These are phyloP conservation scores for Lojkania enalia DNA, from an alignment of 2,329 filamentous ascomycete species.

Conservation along the genomic window DNA sequence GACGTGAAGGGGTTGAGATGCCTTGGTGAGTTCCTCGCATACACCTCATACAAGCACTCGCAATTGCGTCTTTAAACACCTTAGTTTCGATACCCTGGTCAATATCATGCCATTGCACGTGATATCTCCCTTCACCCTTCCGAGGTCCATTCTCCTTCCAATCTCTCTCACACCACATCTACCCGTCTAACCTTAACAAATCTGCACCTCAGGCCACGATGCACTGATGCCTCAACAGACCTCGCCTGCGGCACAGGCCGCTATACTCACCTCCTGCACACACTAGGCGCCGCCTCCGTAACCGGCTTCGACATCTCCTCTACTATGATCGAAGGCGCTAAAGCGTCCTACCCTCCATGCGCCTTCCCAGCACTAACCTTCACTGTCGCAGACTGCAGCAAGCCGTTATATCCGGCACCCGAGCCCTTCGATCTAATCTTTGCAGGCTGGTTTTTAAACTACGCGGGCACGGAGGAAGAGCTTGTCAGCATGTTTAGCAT, in stretches of 20 bases:
- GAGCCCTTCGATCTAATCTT: constrained; percentile 30
- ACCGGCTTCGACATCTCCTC: constrained; percentile 34
- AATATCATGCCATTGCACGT: too few species aligned
- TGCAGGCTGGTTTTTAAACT: constrained; percentile 39
- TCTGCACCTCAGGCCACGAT: too few species aligned
- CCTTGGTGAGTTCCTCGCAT: constrained; percentile 25
- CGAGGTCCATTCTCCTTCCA: too few species aligned
- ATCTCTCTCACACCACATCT: too few species aligned
- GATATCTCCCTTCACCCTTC: background rate
- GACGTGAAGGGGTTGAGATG: constrained; percentile 25
- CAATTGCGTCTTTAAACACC: too few species aligned
- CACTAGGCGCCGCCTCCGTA: constrained; percentile 25
- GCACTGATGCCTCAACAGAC: constrained; percentile 26
- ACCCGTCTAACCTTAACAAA: too few species aligned
- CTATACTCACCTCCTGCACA: constrained; percentile 27
- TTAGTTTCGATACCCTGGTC: too few species aligned
- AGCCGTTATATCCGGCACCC: constrained; percentile 6
- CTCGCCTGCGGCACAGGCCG: constrained; percentile 36
- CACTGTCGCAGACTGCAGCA: constrained; percentile 29
- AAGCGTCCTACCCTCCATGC: constrained; percentile 18
- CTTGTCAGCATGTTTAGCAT: constrained; percentile 29
- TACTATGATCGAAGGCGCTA: constrained; percentile 28
- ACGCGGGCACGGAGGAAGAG: constrained; percentile 27
- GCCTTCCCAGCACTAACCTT: constrained; percentile 23
- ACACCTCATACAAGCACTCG: too few species aligned